Evolutionary conservation across 202 grass and related monocot species (phyloP).

Genomic region (Zoysia matrella): DNA sequence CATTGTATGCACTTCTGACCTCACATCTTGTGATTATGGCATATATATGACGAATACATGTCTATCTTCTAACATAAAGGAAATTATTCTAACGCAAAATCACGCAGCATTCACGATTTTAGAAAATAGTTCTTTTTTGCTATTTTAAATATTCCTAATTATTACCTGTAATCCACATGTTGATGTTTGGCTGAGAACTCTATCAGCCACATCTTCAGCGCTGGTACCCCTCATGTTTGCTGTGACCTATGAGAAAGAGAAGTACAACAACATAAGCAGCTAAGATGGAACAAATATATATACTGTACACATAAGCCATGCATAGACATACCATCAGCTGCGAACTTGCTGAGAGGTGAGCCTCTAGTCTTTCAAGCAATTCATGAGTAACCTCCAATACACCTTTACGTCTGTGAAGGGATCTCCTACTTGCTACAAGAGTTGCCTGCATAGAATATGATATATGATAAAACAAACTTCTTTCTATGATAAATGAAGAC

Average conservation of each 20-base stretch:
- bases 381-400: conserved; percentile 90
- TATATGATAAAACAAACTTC: conserved; percentile 5
- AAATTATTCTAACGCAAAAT: conserved; percentile 12
- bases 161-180: conserved; percentile 90
- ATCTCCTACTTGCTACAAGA: conserved; percentile 86
- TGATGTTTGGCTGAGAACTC: conserved; percentile 81
- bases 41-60: not conserved
- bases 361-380: conserved; percentile 97
- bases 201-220: conserved; percentile 89
- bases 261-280: conserved; percentile 31
- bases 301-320: conserved; percentile 19
- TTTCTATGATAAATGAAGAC: not conserved
- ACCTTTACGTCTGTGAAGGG: conserved; percentile 72
- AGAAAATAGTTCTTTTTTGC: not conserved
- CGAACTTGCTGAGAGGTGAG: conserved; percentile 78
- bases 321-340: conserved; percentile 67
- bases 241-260: conserved; percentile 66
- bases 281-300: conserved; percentile 23
- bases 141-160: conserved; percentile 16
- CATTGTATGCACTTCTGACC: not conserved
- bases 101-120: not conserved
- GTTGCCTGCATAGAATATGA: conserved; percentile 66
- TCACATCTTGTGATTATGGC: not conserved
- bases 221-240: conserved; percentile 96
- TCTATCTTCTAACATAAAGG: conserved; percentile 12